Evolutionary conservation across 2,329 filamentous ascomycete species (phyloP), one percentile per base, ranked within the genome.

Genomic region (Fusarium sp.): DNA sequence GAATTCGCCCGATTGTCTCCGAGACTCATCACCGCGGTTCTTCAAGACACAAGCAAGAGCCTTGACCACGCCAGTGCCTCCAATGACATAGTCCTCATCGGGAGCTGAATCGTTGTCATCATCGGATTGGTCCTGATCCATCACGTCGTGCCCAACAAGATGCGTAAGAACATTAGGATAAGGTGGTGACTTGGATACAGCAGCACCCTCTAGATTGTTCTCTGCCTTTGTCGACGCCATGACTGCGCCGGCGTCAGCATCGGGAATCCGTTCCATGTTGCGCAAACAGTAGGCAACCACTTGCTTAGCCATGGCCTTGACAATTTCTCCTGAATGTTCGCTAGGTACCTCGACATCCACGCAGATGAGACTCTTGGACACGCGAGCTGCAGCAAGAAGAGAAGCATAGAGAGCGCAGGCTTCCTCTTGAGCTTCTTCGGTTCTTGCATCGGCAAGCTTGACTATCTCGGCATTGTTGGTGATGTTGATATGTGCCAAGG

Each of bases 61-160:
- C 77, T 97, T 97, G 44, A 96, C 94, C 2, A 99, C 92, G 23
- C 94, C 95, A 1, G 93, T 97, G 14, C 94, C 94, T 17, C 94
- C 93, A 69, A 98, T 95, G 39, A 98, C 93, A 75, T 98, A 98
- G 74, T 97, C 92, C 55, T 96, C 90, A 65, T 97, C 92, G 0
- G 93, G 91, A 7, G 92, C 89, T 10, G 88, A 81, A 3, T 89
- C 86, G 38, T 86, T 82, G 19, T 88, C 84, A 41, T 89, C 87
- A 19, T 85, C 82, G 63, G 67, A 75, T 66, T 71, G 83, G 74
- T 72, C 85, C 74, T 72, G 80, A 32, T 74, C 68, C 47, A 78
- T 70, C 23, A 81, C 77, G 52, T 86, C 84, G 66, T 91, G 85
- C 5, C 93, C 93, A 29, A 97, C 91, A 37, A 98, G 85, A 72